Base-by-base conservation (phyloP, 2,329 filamentous ascomycete species). In the Cytospora leucostoma region DNA sequence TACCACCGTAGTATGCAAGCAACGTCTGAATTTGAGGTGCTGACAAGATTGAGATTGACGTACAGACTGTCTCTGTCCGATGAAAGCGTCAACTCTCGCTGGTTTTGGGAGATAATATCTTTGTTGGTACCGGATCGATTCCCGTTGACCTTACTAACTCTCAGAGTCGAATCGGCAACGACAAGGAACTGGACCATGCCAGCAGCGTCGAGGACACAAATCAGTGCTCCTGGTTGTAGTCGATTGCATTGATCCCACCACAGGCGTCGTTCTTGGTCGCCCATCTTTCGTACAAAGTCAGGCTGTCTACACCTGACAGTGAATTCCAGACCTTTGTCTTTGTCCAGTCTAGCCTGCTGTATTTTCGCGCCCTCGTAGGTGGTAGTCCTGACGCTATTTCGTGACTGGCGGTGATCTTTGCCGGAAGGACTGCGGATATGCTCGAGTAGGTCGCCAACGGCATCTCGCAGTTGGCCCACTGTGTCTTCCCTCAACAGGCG, bases 401-500 rank as follows among this genome's bases (percentile, higher is more conserved):
- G 70, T 8, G 52, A 69, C 44, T 50, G 33, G n/a, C n/a, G n/a
- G 8, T 19, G 11, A 1, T 50, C 63, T 53, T 61, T 67, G 17
- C 47, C 33, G 44, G 11, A 32, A 27, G 53, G 35, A 8, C 58
- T 52, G 21, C 70, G 72, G 19, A 78, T 70, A 2, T 66, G 65
- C 4, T 78, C 70, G 11, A 81, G 70, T 56, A 80, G 74, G 32
- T 75, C 66, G 47, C 75, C 74, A 2, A 83, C 77, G 0, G 77
- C 77, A 67, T 85, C 80, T 44, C 81, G 75, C 5, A 87, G 73
- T 63, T 84, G 79, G 0, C 82, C 82, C 2, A 86, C 74, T 0
- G 79, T 83, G 66, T 87, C 83, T 70, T 86, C 81, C 2, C 84
- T 77, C 1, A 86, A 70, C 1, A 86, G 76, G 17, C 84, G 78